A percentile compares a stretch with the other conserved stretches of the same genome.
Conservation (phyloP, 2,329 filamentous ascomycete genomes). For the Aspergillus felis region DNA sequence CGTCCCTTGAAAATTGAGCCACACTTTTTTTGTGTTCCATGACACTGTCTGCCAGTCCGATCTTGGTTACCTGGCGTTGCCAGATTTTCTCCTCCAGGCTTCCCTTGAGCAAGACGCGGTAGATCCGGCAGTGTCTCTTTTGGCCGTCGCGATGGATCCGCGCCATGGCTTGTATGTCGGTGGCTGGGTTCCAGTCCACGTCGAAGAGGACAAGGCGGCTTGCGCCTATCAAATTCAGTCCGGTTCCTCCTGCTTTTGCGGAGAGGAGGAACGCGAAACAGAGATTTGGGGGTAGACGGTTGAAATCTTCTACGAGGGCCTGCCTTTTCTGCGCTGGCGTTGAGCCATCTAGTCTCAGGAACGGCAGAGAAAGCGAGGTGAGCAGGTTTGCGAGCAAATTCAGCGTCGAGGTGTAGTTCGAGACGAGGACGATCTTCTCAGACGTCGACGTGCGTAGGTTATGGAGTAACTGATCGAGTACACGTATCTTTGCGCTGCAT, state of each 20-base stretch:
- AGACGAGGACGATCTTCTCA: constrained; percentile 72
- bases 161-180: constrained; percentile 70
- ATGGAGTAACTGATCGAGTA: constrained; percentile 63
- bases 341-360: constrained; percentile 65
- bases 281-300: constrained; percentile 52
- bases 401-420: constrained; percentile 70
- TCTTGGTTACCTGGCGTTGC: constrained; percentile 68
- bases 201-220: constrained; percentile 68
- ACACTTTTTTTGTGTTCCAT: constrained; percentile 61
- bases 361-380: constrained; percentile 56
- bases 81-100: constrained; percentile 72
- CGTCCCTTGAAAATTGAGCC: constrained; percentile 61
- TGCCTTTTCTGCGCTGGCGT: constrained; percentile 63
- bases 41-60: constrained; percentile 65
- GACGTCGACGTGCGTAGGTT: constrained; percentile 57
- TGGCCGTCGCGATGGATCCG: constrained; percentile 71
- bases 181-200: constrained; percentile 72
- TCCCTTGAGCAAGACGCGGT: constrained; percentile 64
- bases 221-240: constrained; percentile 67
- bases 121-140: constrained; percentile 64
- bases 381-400: constrained; percentile 63
- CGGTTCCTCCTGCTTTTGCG: constrained; percentile 67
- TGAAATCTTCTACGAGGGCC: constrained; percentile 66
- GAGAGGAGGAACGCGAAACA: constrained; percentile 69
- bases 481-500: constrained; percentile 62